These are phyloP conservation scores for Kodamaea neixiangensis DNA, from an alignment of 805 yeast species.

Conservation along the genomic window DNA sequence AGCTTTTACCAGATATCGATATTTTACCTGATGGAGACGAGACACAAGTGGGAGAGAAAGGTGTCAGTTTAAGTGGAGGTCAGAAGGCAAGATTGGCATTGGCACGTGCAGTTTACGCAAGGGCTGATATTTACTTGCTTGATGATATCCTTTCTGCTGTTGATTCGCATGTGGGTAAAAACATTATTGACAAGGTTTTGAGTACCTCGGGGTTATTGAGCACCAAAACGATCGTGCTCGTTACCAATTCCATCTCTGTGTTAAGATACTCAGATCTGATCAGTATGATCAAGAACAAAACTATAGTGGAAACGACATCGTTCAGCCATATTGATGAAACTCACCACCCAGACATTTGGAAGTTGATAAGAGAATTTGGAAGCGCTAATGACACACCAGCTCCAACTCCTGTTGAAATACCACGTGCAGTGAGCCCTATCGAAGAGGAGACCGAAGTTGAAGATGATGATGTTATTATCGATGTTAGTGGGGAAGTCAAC, in stretches of 20 bases:
- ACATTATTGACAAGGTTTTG: constrained; percentile 26
- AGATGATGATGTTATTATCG: not conserved
- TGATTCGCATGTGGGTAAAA: constrained; percentile 32
- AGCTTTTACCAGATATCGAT: constrained; percentile 25
- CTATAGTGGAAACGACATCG: constrained; percentile 19
- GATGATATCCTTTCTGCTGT: constrained; percentile 31
- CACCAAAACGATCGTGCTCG: constrained; percentile 27
- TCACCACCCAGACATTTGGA: constrained; percentile 28
- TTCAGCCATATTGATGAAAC: constrained; percentile 17
- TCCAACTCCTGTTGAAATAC: not conserved
- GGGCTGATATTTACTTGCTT: constrained; percentile 28
- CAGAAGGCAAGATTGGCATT: constrained; percentile 31
- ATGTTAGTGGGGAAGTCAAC: not conserved
- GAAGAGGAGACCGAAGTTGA: not conserved
- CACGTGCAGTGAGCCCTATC: not conserved
- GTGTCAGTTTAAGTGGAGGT: constrained; percentile 32
- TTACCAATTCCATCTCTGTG: constrained; percentile 29
- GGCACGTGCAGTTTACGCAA: constrained; percentile 30
- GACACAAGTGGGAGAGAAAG: constrained; percentile 31
- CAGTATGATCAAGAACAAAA: constrained; percentile 22
- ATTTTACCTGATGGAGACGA: constrained; percentile 30
- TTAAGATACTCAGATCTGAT: constrained; percentile 24
- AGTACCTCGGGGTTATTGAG: constrained; percentile 24
- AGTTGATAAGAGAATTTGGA: constrained; percentile 42
- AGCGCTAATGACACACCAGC: constrained; percentile 3